A percentile compares a stretch with the other conserved stretches of the same genome.
Conservation (phyloP, 148 eudicot genomes). For the Polygonum maritimum region DNA sequence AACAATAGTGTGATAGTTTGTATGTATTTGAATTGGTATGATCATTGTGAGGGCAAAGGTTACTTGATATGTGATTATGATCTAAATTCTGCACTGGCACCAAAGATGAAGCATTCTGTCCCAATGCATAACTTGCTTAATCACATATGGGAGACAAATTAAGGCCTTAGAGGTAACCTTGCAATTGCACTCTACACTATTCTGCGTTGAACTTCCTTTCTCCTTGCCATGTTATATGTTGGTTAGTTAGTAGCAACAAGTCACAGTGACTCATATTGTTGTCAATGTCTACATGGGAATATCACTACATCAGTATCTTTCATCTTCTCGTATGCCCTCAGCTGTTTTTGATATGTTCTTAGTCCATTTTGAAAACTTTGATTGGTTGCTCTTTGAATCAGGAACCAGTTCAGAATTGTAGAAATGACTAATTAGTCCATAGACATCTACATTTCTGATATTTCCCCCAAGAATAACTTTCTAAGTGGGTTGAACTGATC, state of each 20-base stretch:
- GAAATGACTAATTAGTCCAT: background rate
- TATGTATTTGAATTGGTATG: too few relatives aligned
- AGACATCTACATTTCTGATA: background rate
- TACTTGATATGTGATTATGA: too few relatives aligned
- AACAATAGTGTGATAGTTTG: background rate
- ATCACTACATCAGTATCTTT: too few relatives aligned
- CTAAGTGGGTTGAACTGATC: background rate
- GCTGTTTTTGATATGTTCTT: background rate
- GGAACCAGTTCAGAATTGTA: background rate
- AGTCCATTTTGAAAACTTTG: background rate
- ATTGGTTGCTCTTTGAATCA: background rate
- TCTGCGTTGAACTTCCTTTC: background rate
- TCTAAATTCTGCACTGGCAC: too few relatives aligned
- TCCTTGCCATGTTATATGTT: too few relatives aligned
- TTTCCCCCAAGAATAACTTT: background rate
- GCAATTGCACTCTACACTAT: background rate
- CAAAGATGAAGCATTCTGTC: too few relatives aligned
- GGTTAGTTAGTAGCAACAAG: too few relatives aligned
- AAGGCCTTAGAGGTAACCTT: background rate
- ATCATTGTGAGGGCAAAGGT: too few relatives aligned
- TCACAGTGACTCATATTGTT: too few relatives aligned
- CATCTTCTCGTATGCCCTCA: background rate
- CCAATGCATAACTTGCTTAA: background rate
- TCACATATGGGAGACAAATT: background rate
- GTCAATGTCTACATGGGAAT: too few relatives aligned